Conservation (phyloP, 495 filamentous ascomycete species). For the Glarea lozoyensis region DNA sequence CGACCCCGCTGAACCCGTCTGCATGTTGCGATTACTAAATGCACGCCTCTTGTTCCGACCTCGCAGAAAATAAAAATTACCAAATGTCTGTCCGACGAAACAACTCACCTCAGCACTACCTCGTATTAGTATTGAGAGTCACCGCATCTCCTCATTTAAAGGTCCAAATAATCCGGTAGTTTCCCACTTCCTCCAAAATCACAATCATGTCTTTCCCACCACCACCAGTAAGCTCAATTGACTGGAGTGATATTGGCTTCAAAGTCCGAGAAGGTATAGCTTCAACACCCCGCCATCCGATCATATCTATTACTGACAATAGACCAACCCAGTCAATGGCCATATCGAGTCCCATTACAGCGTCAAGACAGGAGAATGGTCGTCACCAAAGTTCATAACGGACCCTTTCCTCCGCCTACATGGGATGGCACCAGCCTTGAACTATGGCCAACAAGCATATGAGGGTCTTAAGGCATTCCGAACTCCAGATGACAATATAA, state of each 20-base stretch:
- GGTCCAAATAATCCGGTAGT: constrained; percentile 6
- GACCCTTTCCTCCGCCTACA: constrained; percentile 77
- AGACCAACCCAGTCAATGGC: constrained; percentile 55
- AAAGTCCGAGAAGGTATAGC: constrained; percentile 73
- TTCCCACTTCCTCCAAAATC: background rate
- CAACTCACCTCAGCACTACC: too few relatives aligned
- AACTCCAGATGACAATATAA: constrained; percentile 51
- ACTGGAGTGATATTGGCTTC: constrained; percentile 91
- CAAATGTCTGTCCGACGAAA: constrained; percentile 1
- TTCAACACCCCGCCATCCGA: constrained; percentile 4
- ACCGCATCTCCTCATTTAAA: too few relatives aligned
- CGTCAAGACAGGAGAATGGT: constrained; percentile 63
- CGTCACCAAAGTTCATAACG: constrained; percentile 57
- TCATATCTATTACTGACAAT: background rate
- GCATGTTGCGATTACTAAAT: background rate
- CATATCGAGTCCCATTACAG: constrained; percentile 70
- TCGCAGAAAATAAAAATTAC: constrained; percentile 11
- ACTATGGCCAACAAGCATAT: constrained; percentile 92
- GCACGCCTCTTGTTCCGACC: constrained; percentile 10
- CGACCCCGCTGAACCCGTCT: background rate
- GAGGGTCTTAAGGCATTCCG: constrained; percentile 92
- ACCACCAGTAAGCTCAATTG: constrained; percentile 69
- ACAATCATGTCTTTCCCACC: constrained; percentile 63
- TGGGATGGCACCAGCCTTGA: constrained; percentile 82
- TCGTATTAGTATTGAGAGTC: too few relatives aligned